A percentile compares a stretch with the other conserved stretches of the same genome.
Evolutionary conservation across 2,329 filamentous ascomycete genomes (phyloP).

Genomic region (Talaromyces sp.): DNA sequence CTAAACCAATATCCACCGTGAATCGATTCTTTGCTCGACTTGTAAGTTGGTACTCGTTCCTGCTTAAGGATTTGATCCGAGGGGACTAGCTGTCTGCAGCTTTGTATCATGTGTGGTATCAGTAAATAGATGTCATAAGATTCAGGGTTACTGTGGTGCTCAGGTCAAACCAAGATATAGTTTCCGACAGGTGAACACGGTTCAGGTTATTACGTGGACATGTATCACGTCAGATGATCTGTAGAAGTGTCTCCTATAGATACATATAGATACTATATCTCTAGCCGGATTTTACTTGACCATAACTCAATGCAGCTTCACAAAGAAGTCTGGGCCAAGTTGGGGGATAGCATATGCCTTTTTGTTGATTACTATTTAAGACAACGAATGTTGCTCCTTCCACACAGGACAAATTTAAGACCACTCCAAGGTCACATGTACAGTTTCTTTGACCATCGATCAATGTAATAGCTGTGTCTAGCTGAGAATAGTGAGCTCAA

Average conservation of each 20-base stretch:
- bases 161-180: no score
- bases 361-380: not conserved
- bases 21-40: not conserved
- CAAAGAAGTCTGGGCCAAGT: not conserved
- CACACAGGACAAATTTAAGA: no score
- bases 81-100: not conserved
- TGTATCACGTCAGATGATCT: no score
- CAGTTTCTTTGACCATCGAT: not conserved
- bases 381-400: not conserved
- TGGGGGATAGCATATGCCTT: not conserved
- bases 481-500: not conserved
- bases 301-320: no score
- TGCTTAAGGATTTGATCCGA: not conserved
- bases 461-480: not conserved
- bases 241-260: not conserved
- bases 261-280: no score
- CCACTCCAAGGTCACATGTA: not conserved
- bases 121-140: no score
- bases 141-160: no score
- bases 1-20: not conserved
- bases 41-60: not conserved
- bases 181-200: no score
- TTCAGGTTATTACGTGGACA: no score
- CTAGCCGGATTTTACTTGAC: no score
- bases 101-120: not conserved